phyloP scores from a whole-genome alignment of 805 yeast genomes.

The Isabelozyma heimii region DNA sequence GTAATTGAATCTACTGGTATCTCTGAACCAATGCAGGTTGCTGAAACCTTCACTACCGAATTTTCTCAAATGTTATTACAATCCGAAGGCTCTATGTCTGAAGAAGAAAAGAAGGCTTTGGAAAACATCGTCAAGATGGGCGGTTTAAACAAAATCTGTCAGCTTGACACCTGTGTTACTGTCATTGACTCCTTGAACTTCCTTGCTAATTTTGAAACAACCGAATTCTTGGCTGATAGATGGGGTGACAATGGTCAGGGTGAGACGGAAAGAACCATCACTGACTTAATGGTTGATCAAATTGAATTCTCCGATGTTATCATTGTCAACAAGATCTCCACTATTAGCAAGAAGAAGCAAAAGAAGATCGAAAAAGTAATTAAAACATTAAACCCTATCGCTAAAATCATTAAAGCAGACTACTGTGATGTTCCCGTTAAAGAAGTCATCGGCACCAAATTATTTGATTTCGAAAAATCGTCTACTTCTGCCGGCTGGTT shows the following conservation, averaged over 20 bases:
- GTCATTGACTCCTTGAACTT: slow-evolving; percentile 45
- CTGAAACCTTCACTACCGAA: slow-evolving; percentile 46
- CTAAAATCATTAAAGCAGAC: slow-evolving; percentile 33
- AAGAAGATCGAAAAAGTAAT: slow-evolving; percentile 30
- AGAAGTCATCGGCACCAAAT: slow-evolving; percentile 33
- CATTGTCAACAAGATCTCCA: slow-evolving; percentile 37
- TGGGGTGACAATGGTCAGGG: slow-evolving; percentile 38
- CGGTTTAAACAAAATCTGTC: slow-evolving; percentile 37
- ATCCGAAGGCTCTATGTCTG: slow-evolving; percentile 14
- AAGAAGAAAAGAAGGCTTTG: slow-evolving; percentile 15
- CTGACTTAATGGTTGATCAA: slow-evolving; percentile 46
- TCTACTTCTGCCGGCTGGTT: slow-evolving; percentile 46
- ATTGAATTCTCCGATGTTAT: slow-evolving; percentile 46
- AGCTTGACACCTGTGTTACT: slow-evolving; percentile 46
- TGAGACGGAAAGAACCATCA: slow-evolving; percentile 43
- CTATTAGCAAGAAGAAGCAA: slow-evolving; percentile 20
- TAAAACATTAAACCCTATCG: slow-evolving; percentile 39
- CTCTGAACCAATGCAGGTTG: slow-evolving; percentile 51
- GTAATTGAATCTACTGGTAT: slow-evolving; percentile 48
- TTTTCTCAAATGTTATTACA: slow-evolving; percentile 33
- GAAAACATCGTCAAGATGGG: slow-evolving; percentile 32
- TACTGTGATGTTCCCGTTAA: slow-evolving; percentile 35
- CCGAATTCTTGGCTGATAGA: slow-evolving; percentile 40
- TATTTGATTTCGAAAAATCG: slow-evolving; percentile 41
- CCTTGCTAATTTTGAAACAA: slow-evolving; percentile 40